Conservation (phyloP, 768 basidiomycete genomes). For the Sistotremastrum suecicum region DNA sequence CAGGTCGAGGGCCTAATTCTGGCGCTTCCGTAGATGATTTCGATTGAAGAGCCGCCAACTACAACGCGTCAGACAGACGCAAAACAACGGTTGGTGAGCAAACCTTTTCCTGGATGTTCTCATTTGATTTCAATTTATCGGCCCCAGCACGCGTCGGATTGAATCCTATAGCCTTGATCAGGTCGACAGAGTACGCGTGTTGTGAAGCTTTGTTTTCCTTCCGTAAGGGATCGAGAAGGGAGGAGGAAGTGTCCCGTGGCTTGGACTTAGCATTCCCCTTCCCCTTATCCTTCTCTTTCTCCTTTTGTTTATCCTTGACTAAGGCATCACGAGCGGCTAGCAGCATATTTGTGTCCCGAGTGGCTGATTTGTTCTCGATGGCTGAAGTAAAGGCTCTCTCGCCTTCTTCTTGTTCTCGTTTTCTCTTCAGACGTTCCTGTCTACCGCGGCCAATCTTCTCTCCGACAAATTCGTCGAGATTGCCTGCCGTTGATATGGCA, state of each 20-base stretch:
- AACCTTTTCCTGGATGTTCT: constrained; percentile 46
- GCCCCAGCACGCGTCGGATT: constrained; percentile 53
- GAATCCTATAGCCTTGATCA: constrained; percentile 66
- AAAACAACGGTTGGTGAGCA: constrained; percentile 2
- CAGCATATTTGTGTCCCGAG: too few relatives aligned
- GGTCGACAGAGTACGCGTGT: constrained; percentile 45
- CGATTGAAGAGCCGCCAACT: constrained; percentile 34
- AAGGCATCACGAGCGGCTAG: too few relatives aligned
- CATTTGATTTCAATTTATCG: constrained; percentile 22
- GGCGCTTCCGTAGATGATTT: constrained; percentile 23
- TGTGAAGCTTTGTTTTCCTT: constrained; percentile 15
- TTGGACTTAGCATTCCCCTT: constrained; percentile 9
- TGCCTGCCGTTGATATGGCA: constrained; percentile 32
- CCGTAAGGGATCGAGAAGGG: constrained; percentile 7
- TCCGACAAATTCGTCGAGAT: constrained; percentile 29
- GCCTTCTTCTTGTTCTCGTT: constrained; percentile 20
- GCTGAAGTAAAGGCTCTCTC: constrained; percentile 8
- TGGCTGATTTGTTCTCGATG: background rate
- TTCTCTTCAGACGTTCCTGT: constrained; percentile 61
- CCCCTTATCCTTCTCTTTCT: constrained; percentile 7
- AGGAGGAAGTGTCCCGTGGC: constrained; percentile 2
- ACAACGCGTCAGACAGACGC: background rate
- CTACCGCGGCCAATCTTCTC: constrained; percentile 73
- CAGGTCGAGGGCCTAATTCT: constrained; percentile 52
- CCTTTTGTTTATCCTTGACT: constrained; percentile 7